Evolutionary conservation across 2,329 filamentous ascomycete species (phyloP).

Genomic region (Diaporthe vaccinii): DNA sequence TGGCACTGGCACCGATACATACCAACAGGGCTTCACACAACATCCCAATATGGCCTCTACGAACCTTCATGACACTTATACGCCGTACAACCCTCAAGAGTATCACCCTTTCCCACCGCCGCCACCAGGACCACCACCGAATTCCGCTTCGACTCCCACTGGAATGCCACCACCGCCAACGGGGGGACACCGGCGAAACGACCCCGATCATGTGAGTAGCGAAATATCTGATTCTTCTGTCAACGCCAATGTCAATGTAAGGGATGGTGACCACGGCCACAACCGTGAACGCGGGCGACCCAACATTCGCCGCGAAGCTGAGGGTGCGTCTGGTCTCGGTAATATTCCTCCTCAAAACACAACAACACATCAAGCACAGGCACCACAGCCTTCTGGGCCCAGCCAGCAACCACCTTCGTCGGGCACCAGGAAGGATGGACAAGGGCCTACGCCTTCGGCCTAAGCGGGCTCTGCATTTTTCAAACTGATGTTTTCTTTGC

Average conservation of each 20-base stretch:
- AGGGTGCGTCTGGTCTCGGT: slow-evolving; percentile 39
- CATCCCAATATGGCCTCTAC: slow-evolving; percentile 53
- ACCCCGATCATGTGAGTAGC: slow-evolving; percentile 42
- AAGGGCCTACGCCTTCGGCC: neutral
- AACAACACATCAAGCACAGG: slow-evolving; percentile 9
- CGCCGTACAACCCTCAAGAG: slow-evolving; percentile 58
- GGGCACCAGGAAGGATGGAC: slow-evolving; percentile 15
- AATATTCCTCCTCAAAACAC: slow-evolving; percentile 27
- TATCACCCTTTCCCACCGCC: slow-evolving; percentile 58
- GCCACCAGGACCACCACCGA: slow-evolving; percentile 51
- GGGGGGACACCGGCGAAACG: slow-evolving; percentile 38
- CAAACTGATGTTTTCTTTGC: neutral
- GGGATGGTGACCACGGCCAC: slow-evolving; percentile 10
- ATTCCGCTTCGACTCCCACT: slow-evolving; percentile 44
- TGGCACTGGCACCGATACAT: slow-evolving; percentile 20
- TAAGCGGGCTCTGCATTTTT: slow-evolving; percentile 9
- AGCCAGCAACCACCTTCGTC: slow-evolving; percentile 7
- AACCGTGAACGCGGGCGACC: slow-evolving; percentile 18
- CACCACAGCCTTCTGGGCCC: neutral
- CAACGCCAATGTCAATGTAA: slow-evolving; percentile 28
- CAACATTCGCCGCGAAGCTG: slow-evolving; percentile 24
- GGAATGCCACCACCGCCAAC: slow-evolving; percentile 45
- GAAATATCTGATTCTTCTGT: slow-evolving; percentile 36
- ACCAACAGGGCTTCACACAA: slow-evolving; percentile 51
- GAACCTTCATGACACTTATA: slow-evolving; percentile 51